Base-by-base conservation (phyloP, 2,329 filamentous ascomycete genomes). In the Botrytis pseudocinerea region DNA sequence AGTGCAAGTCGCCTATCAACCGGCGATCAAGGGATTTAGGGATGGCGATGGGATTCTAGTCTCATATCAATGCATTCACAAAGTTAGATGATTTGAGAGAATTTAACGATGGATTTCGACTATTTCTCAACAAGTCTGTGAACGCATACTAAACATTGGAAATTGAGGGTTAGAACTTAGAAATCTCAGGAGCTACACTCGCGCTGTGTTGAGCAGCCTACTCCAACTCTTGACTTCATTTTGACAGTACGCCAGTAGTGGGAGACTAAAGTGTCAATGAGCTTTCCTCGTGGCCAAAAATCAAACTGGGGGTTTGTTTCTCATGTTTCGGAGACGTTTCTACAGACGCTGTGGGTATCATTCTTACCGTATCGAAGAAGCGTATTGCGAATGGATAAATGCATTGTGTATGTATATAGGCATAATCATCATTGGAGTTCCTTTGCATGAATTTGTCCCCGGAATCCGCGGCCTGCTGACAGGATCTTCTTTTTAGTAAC, bases 261-360 rank as follows among this genome's bases (percentile, higher is more conserved):
- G 28, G 60, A 12, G 35, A 16, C 10, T 63, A 44, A 32, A 44
- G 6, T 32, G 61, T 64, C 38, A 22, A 25, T 64, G n/a, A 10
- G n/a, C 40, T 63, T 10, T 51, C n/a, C 16, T 66, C 22, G 16
- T 54, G 46, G 16, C 46, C n/a, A 46, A 20, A 54, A 28, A 40
- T 54, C 40, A 20, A 10, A 68, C 64, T 54, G 40, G 22, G 64
- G 35, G 40, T 63, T 38, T 20, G 64, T 66, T 54, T 40, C 64
- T 68, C 18, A 42, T 63, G 69, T 70, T 70, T 70, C 57, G 42
- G 69, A 35, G 22, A 46, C 35, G 69, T 70, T 51, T 70, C 69
- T 70, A 62, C 32, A 70, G 61, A 22, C 57, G 69, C 57, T 66
- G 7, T 28, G 32, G 22, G 22, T 51, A 28, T 9, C 25, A n/a